Conservation (phyloP, 2,329 filamentous ascomycete species). For the Paramyrothecium sp. region DNA sequence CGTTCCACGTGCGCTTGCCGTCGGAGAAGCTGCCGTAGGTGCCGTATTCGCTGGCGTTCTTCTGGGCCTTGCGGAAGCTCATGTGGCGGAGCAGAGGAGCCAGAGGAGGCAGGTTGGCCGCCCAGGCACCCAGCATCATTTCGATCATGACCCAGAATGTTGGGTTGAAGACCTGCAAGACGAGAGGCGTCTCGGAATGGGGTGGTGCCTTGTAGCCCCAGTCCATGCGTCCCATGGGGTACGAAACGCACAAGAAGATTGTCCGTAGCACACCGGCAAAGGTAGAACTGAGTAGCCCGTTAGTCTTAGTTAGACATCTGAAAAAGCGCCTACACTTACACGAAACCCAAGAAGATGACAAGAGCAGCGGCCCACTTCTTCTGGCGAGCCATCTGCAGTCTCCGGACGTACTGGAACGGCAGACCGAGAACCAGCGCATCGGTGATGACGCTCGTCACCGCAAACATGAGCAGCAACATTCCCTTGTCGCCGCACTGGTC, state of each 20-base stretch:
- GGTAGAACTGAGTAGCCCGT: constrained; percentile 3
- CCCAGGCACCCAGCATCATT: constrained; percentile 7
- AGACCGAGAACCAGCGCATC: constrained; percentile 6
- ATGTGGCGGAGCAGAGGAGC: constrained; percentile 2
- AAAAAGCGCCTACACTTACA: constrained; percentile 2
- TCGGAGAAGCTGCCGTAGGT: neutral
- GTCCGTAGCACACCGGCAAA: constrained; percentile 6
- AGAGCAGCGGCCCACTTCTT: constrained; percentile 6
- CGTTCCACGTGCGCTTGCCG: neutral
- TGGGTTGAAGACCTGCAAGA: constrained; percentile 8
- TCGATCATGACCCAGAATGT: constrained; percentile 8
- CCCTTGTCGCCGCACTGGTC: constrained; percentile 8
- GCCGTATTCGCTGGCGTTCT: neutral
- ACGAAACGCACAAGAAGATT: constrained; percentile 7
- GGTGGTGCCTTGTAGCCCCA: constrained; percentile 5
- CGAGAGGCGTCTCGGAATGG: constrained; percentile 3
- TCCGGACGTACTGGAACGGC: constrained; percentile 4
- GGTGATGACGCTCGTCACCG: constrained; percentile 9
- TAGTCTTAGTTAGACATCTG: neutral
- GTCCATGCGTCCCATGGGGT: constrained; percentile 6
- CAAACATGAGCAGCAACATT: constrained; percentile 8
- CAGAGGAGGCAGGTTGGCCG: constrained; percentile 7
- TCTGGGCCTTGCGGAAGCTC: neutral
- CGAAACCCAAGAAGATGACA: constrained; percentile 4
- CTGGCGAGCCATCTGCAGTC: constrained; percentile 9